phyloP scores from a whole-genome alignment of 306 rosid genomes.

The Mucuna pruriens region DNA sequence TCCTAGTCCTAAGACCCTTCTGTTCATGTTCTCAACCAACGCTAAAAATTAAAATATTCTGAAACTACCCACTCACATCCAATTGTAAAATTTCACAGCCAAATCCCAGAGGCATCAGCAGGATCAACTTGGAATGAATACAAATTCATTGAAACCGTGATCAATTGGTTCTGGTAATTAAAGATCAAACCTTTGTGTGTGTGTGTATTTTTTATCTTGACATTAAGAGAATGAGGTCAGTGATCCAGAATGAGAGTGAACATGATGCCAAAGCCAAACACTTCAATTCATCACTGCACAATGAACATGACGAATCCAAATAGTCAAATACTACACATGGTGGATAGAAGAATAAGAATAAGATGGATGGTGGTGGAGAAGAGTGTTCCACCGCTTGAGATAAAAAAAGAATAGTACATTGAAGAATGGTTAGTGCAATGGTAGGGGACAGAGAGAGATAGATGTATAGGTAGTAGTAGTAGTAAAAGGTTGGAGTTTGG shows the following conservation, averaged over 20 bases:
- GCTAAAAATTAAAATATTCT: conserved; percentile 52
- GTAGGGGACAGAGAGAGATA: neutral
- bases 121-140: conserved; percentile 4
- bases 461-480: neutral
- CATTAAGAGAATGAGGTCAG: conserved; percentile 36
- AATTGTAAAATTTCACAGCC: conserved; percentile 11
- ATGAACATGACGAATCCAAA: neutral
- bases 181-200: conserved; percentile 55
- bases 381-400: conserved; percentile 13
- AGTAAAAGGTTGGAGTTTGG: neutral
- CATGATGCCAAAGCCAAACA: neutral
- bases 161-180: conserved; percentile 3
- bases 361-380: conserved; percentile 19
- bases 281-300: neutral
- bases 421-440: neutral
- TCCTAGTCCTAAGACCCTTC: conserved; percentile 53
- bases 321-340: neutral
- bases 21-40: conserved; percentile 52
- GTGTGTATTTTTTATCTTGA: conserved; percentile 30
- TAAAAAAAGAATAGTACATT: conserved; percentile 10
- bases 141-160: conserved; percentile 44
- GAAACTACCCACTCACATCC: conserved; percentile 42
- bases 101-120: neutral
- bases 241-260: conserved; percentile 39
- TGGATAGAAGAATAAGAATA: neutral